Evolutionary conservation across 768 basidiomycete species (phyloP), one percentile per base, ranked within the genome.

Genomic region (Naematelia aurantialba): DNA sequence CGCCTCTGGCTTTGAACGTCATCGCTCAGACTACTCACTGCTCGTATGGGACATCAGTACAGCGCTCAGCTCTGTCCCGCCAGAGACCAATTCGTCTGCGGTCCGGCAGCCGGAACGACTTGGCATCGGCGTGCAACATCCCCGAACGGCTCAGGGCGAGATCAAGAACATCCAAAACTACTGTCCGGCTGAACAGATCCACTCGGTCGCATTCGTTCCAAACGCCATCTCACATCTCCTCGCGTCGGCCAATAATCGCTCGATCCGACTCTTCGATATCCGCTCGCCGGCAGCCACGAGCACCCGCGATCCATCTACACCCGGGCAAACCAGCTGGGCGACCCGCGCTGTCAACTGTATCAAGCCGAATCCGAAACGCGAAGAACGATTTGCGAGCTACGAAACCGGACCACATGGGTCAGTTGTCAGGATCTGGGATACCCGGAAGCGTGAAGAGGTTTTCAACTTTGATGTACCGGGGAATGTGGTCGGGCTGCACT

Each of bases 401-500:
- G 76, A 77, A 50, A 55, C 57, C 2, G 58, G 50, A 0, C 64
- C 58, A 10, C 61, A 61, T 5, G 59, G 56, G 4, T 30, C 45
- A 12, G 54, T 62, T 10, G 74, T 77, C n/a, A 61, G 64, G 39
- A 31, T 77, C 8, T 77, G 72, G 70, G 76, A 77, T 64, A 66
- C 50, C 10, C 61, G 69, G 45, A 65, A 59, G 42, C 25, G 63
- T 12, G 61, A 61, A 3, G 72, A 73, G 31, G 39, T 74, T 22
- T 27, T 75, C 25, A 67, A 59, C 55, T 69, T 72, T 25, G 70
- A 75, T 11, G 67, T 72, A 4, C 57, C 65, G 2, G 62, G 63
- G 1, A 27, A 25, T 10, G 54, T 72, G 1, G 51, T 63, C 5
- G 67, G 59, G 0, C 44, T 75, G 22, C 49, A 62, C 13, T 77